Base-by-base conservation (phyloP, 2,329 filamentous ascomycete species). In the Xylaria sp. region DNA sequence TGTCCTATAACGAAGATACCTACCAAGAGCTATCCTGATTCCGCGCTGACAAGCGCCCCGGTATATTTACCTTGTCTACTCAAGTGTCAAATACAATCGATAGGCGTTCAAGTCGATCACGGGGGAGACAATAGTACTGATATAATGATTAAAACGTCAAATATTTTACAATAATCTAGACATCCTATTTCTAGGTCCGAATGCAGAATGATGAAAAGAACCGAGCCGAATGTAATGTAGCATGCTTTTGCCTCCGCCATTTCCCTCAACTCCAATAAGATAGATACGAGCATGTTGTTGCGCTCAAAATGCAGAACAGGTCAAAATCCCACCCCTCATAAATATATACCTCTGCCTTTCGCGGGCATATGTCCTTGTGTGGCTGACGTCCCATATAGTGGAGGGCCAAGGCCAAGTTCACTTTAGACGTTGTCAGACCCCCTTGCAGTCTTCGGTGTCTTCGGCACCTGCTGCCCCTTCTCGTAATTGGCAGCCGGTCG, bases 401-500 rank as follows among this genome's bases (percentile, higher is more conserved):
- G 35, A 11, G 35, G 7, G n/a, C 4, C 25, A 31, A n/a, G 37
- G 15, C 21, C n/a, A 5, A 27, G 11, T 10, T 31, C 5, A 10
- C 33, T n/a, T 59, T 27, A 66, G 37, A 66, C 64, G 5, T 43
- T 58, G 2, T 63, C 21, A 1, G 41, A 13, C 3, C 59, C 62
- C 8, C 8, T 48, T 0, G 25, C 9, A 13, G 43, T 51, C 13
- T 19, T 37, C 2, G 37, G 40, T 15, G 41, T 11, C 15, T 33
- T 10, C 2, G 37, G 40, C 13, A 37, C 9, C 15, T 33, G 6
- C 9, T 41, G 41, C 2, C 19, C 2, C 25, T 58, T 62, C 52
- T 64, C 53, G 17, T 60, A 47, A 9, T 23, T 40, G 1, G 66
- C 63, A 25, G 69, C 54, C 2, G 73, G 73, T 9, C 73, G 60